Base-by-base conservation (phyloP, 768 basidiomycete species). In the Pleurotus tuber-regium region DNA sequence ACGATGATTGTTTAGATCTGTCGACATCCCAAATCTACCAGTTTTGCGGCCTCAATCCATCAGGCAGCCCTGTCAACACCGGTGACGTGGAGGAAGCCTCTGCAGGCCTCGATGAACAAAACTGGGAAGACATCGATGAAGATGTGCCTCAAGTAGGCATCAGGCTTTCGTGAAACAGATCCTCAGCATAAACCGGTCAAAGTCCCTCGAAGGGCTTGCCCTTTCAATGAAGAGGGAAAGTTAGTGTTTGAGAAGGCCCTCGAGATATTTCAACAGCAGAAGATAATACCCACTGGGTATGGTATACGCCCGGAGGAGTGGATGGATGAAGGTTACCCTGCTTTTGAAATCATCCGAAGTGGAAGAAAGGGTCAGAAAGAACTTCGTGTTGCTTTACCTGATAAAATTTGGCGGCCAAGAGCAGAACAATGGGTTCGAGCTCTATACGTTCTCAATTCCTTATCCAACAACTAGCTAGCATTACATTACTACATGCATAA, bases 221-320 rank as follows among this genome's bases (percentile, higher is more conserved):
- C 54, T 1, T 52, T 56, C 36, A 16, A 16, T 6, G 24, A 33
- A 2, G 18, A n/a, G 3, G 25, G 30, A 4, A 26, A 19, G 12
- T 24, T 47, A 16, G 7, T n/a, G 1, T 46, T 46, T 31, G 43
- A 30, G 26, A 23, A 28, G 7, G n/a, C 21, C 5, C 1, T 46
- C 1, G 23, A 2, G 4, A 3, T 21, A 3, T 30, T 48, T 31
- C 21, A 39, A 1, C 8, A 40, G n/a, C 3, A 52, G 5, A 14
- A 43, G 1, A 16, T 52, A n/a, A 52, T 55, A 1, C 61, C 59
- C 3, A 28, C 38, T 8, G 28, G 54, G 1, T 61, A 60, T 47
- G 43, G 55, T 4, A 36, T 65, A 4, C 52, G 38, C 2, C 42
- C 55, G 11, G 38, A 24, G 1, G 62, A 66, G 35, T 59, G 59